Evolutionary conservation across 192 early-diverging fungal genomes (phyloP).

Genomic region (Phycomyces blakesleeanus): DNA sequence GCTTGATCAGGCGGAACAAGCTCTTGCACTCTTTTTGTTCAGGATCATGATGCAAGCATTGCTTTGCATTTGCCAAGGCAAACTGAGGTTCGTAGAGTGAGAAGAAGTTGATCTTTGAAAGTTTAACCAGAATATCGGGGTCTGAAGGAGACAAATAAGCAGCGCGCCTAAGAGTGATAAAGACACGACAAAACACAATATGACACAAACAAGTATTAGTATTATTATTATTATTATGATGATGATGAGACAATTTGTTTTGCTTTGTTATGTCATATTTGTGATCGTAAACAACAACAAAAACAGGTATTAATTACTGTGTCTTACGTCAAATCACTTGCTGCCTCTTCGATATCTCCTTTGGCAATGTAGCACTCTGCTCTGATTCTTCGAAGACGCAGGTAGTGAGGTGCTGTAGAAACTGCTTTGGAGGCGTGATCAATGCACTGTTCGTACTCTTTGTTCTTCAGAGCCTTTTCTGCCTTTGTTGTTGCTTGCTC

Average conservation of each 20-base stretch:
- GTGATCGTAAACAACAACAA: conserved; percentile 2
- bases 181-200: too few species aligned
- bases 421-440: conserved; percentile 49
- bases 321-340: conserved; percentile 65
- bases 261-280: too few species aligned
- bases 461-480: conserved; percentile 33
- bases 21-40: conserved; percentile 88
- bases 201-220: too few species aligned
- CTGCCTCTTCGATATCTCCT: conserved; percentile 82
- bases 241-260: too few species aligned
- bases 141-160: conserved; percentile 71
- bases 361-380: conserved; percentile 69
- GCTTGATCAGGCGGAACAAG: conserved; percentile 67
- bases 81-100: conserved; percentile 65
- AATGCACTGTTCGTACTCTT: conserved; percentile 54
- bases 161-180: conserved; percentile 47
- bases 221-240: too few species aligned
- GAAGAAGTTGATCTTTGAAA: conserved; percentile 72
- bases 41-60: conserved; percentile 86
- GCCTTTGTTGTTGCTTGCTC: conserved; percentile 38
- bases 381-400: conserved; percentile 57
- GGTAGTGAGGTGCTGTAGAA: conserved; percentile 49
- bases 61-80: conserved; percentile 69
- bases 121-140: conserved; percentile 52
- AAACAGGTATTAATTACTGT: background rate